phyloP scores from a whole-genome alignment of 345 rosid species.

The Aethionema arabicum region DNA sequence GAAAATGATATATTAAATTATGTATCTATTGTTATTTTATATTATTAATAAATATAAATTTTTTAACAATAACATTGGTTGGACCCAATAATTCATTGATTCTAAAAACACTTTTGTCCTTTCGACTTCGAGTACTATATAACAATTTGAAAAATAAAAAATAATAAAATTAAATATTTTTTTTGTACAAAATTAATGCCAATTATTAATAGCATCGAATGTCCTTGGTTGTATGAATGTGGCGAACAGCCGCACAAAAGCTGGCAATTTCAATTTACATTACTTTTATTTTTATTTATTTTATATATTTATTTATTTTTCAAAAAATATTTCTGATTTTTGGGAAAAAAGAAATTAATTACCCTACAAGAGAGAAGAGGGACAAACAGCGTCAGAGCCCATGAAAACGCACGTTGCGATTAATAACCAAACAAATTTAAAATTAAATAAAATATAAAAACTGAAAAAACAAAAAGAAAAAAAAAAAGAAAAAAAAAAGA shows the following conservation, averaged over 20 bases:
- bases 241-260: constrained; percentile 41
- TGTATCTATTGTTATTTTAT: not conserved
- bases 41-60: not conserved
- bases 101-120: too few species aligned
- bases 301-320: not conserved
- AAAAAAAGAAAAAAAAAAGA: not conserved
- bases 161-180: too few species aligned
- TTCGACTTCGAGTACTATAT: too few species aligned
- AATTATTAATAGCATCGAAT: constrained; percentile 23
- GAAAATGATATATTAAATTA: not conserved
- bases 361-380: constrained; percentile 25
- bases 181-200: too few species aligned
- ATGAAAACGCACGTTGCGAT: constrained; percentile 41
- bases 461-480: not conserved
- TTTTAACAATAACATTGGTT: too few species aligned
- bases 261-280: constrained; percentile 36
- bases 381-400: constrained; percentile 41
- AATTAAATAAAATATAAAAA: too few species aligned
- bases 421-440: not conserved
- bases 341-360: constrained; percentile 12
- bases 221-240: constrained; percentile 38
- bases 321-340: constrained; percentile 13
- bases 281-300: not conserved
- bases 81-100: too few species aligned
- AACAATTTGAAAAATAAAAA: too few species aligned